These are phyloP conservation scores for Suillus decipiens DNA, from an alignment of 768 basidiomycete genomes.

Conservation along the genomic window DNA sequence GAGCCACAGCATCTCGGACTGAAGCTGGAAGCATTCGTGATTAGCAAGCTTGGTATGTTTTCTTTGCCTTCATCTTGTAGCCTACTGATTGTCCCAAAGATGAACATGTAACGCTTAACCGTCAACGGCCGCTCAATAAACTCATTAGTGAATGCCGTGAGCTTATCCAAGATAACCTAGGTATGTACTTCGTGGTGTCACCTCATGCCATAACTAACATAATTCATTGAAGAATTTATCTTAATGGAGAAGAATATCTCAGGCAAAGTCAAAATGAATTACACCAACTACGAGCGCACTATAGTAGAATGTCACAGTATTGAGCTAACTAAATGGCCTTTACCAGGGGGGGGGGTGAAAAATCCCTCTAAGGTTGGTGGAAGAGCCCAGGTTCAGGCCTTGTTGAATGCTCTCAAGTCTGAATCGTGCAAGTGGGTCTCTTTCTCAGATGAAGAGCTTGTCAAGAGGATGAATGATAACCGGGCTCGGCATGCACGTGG, in stretches of 20 bases:
- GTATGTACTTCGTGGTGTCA: background rate
- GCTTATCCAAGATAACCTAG: slow-evolving; percentile 10
- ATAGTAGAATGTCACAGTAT: slow-evolving; percentile 1
- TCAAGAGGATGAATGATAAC: too few relatives aligned
- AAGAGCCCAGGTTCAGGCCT: slow-evolving; percentile 6
- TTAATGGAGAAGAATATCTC: background rate
- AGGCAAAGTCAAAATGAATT: slow-evolving; percentile 7
- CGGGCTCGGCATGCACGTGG: background rate
- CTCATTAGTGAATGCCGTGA: slow-evolving; percentile 10
- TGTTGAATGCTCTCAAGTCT: slow-evolving; percentile 1
- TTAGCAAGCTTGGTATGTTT: background rate
- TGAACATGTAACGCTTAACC: background rate
- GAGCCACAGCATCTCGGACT: too few relatives aligned
- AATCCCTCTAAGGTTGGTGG: slow-evolving; percentile 11
- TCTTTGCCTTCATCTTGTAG: background rate
- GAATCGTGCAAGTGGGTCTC: background rate
- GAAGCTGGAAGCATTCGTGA: too few relatives aligned
- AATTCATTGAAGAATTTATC: slow-evolving; percentile 4
- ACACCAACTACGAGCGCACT: slow-evolving; percentile 1
- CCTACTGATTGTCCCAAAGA: slow-evolving; percentile 5
- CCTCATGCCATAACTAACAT: slow-evolving; percentile 3
- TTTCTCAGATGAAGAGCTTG: too few relatives aligned
- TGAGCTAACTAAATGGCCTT: background rate
- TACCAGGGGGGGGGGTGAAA: background rate
- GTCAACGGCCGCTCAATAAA: slow-evolving; percentile 8